Percentiles rank a stretch among this genome's conserved stretches.
phyloP scores from a whole-genome alignment of 2,329 filamentous ascomycete genomes.

The Huntiella abstrusa region DNA sequence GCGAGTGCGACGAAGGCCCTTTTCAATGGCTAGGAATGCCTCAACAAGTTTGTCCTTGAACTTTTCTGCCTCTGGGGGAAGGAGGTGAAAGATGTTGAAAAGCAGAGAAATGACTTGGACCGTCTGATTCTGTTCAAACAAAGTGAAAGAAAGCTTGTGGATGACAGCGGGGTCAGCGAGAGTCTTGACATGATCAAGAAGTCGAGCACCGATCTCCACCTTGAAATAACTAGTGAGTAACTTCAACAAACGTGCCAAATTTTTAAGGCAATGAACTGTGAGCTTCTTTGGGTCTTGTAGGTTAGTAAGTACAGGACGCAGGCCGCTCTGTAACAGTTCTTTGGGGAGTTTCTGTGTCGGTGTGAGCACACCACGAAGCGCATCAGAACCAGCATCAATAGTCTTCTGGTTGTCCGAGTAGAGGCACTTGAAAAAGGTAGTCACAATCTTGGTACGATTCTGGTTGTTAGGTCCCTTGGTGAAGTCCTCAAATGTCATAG shows the following conservation, averaged over 20 bases:
- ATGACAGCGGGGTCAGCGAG: constrained; percentile 66
- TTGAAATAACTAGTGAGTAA: constrained; percentile 97
- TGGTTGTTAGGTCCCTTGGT: constrained; percentile 48
- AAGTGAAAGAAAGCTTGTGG: constrained; percentile 82
- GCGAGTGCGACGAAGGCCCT: constrained; percentile 66
- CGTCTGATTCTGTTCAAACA: constrained; percentile 77
- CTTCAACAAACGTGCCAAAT: constrained; percentile 72
- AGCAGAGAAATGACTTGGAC: constrained; percentile 94
- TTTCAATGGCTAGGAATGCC: constrained; percentile 75
- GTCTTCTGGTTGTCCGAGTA: constrained; percentile 87
- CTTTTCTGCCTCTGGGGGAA: constrained; percentile 71
- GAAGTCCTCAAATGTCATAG: constrained; percentile 86
- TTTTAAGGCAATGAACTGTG: constrained; percentile 75
- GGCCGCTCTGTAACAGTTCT: constrained; percentile 80
- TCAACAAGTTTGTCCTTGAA: constrained; percentile 86
- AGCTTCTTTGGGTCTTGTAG: constrained; percentile 84
- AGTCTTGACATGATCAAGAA: constrained; percentile 86
- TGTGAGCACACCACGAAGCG: constrained; percentile 68
- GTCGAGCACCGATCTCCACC: constrained; percentile 79
- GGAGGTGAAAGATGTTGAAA: constrained; percentile 91
- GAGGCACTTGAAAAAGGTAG: constrained; percentile 93
- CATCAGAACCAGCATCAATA: constrained; percentile 82
- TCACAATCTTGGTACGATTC: constrained; percentile 56
- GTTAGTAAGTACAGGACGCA: constrained; percentile 90
- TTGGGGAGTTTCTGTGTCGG: constrained; percentile 87